Conservation (phyloP, 2,329 filamentous ascomycete species). For the Aspergillus sp. region DNA sequence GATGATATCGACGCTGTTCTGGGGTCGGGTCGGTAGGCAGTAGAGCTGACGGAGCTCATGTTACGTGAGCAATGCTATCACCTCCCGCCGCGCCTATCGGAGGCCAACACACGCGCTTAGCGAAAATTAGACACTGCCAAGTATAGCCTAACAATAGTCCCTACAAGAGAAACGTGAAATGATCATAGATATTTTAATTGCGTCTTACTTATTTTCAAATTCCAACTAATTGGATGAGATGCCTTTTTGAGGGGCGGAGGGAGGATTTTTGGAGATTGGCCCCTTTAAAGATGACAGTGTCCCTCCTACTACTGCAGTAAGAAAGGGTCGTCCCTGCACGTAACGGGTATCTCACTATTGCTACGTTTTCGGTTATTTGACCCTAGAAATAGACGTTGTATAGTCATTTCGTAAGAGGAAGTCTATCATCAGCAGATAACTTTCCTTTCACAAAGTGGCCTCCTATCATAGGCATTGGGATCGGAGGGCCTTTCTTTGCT, state of each 20-base stretch:
- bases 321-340: too few species aligned
- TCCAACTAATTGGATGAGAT: too few species aligned
- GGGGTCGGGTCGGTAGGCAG: conserved; percentile 31
- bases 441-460: neutral
- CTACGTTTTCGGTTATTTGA: too few species aligned
- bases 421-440: neutral
- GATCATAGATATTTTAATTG: too few species aligned
- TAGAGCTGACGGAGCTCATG: conserved; percentile 41
- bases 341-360: too few species aligned
- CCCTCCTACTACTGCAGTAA: too few species aligned
- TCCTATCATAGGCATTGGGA: neutral
- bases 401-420: neutral
- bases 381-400: too few species aligned
- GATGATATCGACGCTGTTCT: conserved; percentile 5
- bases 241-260: too few species aligned
- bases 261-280: too few species aligned
- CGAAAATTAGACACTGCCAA: neutral
- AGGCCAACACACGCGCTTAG: conserved; percentile 19
- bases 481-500: neutral
- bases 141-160: neutral
- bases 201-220: too few species aligned
- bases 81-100: conserved; percentile 19
- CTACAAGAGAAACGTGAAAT: too few species aligned
- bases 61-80: conserved; percentile 25
- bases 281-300: too few species aligned